phyloP scores from a whole-genome alignment of 1,284 basidiomycete genomes.

The Ustilago sp. region DNA sequence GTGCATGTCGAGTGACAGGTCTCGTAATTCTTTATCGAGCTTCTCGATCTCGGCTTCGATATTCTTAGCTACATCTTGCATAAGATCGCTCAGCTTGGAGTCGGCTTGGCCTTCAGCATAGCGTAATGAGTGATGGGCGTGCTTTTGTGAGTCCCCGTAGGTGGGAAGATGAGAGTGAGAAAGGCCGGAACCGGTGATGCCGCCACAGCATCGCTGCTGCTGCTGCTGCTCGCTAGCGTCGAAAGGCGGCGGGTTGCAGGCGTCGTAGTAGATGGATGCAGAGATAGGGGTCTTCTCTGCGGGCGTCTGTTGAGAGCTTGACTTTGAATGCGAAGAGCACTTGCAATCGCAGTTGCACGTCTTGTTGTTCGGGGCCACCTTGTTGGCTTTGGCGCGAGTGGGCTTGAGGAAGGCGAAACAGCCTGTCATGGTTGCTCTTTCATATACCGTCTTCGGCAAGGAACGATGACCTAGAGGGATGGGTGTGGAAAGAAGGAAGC shows the following conservation, averaged over 20 bases:
- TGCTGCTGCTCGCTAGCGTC: constrained; percentile 11
- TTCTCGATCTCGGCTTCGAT: constrained; percentile 55
- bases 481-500: neutral
- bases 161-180: constrained; percentile 35
- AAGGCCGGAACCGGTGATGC: constrained; percentile 8
- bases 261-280: constrained; percentile 45
- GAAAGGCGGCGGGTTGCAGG: constrained; percentile 46
- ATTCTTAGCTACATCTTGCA: constrained; percentile 38
- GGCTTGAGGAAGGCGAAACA: constrained; percentile 48
- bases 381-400: constrained; percentile 15
- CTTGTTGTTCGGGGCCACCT: constrained; percentile 7
- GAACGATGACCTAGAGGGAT: neutral
- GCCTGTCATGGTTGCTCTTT: constrained; percentile 23
- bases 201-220: constrained; percentile 39
- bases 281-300: constrained; percentile 33
- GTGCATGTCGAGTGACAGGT: constrained; percentile 67
- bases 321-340: constrained; percentile 5
- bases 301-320: neutral
- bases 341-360: constrained; percentile 25
- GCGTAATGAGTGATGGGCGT: constrained; percentile 21
- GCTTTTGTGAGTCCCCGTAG: constrained; percentile 33
- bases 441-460: neutral
- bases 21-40: constrained; percentile 62
- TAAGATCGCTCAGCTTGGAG: constrained; percentile 19
- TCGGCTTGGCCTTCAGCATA: constrained; percentile 11